Evolutionary conservation across 176 grass and related monocot species (phyloP).

Genomic region (Oryza brachyantha): DNA sequence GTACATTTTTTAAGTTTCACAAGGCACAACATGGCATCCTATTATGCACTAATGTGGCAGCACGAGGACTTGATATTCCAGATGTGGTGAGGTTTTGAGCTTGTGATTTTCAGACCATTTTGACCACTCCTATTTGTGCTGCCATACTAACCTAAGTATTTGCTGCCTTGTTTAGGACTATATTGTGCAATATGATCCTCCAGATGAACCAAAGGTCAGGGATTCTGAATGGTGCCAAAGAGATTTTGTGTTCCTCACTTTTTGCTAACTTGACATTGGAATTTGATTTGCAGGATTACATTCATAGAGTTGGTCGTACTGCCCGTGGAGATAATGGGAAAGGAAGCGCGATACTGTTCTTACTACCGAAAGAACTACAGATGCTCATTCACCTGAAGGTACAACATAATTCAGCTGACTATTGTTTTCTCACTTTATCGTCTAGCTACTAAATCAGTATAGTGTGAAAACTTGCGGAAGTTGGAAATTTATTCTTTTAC

Average conservation of each 20-base stretch:
- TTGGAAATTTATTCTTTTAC: too few species aligned
- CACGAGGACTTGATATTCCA: constrained; percentile 97
- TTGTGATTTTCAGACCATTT: constrained; percentile 4
- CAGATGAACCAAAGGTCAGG: constrained; percentile 89
- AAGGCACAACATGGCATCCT: constrained; percentile 86
- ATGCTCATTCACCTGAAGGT: constrained; percentile 90
- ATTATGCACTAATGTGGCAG: constrained; percentile 91
- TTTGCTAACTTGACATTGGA: neutral
- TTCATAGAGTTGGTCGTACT: constrained; percentile 91
- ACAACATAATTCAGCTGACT: neutral
- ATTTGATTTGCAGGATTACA: constrained; percentile 66
- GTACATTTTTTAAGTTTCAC: constrained; percentile 88
- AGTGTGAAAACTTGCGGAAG: neutral
- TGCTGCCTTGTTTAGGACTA: constrained; percentile 54
- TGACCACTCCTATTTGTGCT: neutral
- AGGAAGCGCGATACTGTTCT: constrained; percentile 81
- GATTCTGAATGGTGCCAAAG: neutral
- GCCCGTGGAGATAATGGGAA: constrained; percentile 85
- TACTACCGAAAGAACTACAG: constrained; percentile 74
- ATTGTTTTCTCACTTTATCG: neutral
- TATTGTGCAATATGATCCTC: constrained; percentile 98
- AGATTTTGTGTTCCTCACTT: neutral
- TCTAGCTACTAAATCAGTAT: too few species aligned
- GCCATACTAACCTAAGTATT: constrained; percentile 5
- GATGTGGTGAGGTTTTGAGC: constrained; percentile 62